These are phyloP conservation scores for Secale cereale DNA, from an alignment of 176 grass and related monocot genomes.

Conservation along the genomic window DNA sequence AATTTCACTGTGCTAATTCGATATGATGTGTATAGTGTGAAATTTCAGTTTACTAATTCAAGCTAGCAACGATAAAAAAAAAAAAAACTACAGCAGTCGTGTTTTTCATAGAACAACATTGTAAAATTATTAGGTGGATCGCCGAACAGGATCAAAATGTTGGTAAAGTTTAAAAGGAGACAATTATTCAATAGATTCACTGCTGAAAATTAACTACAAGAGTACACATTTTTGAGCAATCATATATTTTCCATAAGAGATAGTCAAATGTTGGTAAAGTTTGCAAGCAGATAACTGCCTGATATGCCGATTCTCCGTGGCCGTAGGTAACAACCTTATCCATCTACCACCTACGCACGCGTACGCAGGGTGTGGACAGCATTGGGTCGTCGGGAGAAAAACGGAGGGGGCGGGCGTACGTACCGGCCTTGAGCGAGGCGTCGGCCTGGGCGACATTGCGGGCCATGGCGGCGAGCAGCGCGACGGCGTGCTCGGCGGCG, in stretches of 20 bases:
- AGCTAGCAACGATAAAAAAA: background rate
- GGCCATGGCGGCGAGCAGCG: conserved; percentile 77
- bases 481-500: conserved; percentile 77
- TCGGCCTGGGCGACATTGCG: conserved; percentile 72
- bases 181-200: background rate
- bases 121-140: too few relatives aligned
- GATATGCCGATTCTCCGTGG: too few relatives aligned
- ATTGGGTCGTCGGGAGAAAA: background rate
- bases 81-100: background rate
- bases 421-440: conserved; percentile 76
- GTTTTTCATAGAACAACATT: background rate
- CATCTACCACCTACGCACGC: background rate
- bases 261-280: too few relatives aligned
- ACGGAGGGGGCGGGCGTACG: background rate
- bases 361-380: background rate
- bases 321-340: background rate
- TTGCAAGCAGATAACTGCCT: too few relatives aligned
- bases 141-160: too few relatives aligned
- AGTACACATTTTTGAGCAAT: background rate
- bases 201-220: background rate
- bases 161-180: too few relatives aligned
- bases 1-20: background rate
- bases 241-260: too few relatives aligned
- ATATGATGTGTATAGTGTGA: too few relatives aligned
- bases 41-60: background rate